Conservation (phyloP, 345 rosid genomes). For the Gossypioides kirkii region DNA sequence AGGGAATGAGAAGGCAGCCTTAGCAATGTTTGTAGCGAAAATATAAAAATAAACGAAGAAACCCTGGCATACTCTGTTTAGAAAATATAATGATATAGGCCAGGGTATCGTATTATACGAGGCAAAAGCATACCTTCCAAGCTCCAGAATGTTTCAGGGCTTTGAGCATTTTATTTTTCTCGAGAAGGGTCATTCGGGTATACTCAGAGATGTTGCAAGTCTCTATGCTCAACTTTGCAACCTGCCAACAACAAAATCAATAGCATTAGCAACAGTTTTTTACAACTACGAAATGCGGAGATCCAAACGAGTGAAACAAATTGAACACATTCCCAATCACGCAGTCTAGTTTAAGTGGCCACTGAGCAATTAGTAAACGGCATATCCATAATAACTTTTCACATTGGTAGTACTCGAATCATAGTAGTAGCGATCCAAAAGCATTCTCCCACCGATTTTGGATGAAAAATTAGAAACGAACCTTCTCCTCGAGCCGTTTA, state of each 20-base stretch:
- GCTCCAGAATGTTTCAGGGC: background rate
- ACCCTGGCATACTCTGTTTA: too few species aligned
- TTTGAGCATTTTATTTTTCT: background rate
- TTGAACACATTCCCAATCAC: background rate
- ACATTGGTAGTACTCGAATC: background rate
- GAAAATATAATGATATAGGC: too few species aligned
- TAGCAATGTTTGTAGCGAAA: background rate
- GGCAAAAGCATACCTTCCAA: background rate
- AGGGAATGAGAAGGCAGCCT: background rate
- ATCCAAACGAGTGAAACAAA: background rate
- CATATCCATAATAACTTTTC: too few species aligned
- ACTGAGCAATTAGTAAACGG: too few species aligned
- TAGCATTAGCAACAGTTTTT: background rate
- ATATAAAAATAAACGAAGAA: background rate
- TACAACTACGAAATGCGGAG: background rate
- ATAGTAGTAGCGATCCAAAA: background rate
- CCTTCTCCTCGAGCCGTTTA: slow-evolving; percentile 70
- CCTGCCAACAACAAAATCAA: background rate
- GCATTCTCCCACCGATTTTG: background rate
- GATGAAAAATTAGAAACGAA: slow-evolving; percentile 15
- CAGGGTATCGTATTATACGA: background rate
- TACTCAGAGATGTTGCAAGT: background rate
- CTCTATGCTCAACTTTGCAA: background rate
- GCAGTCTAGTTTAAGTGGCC: too few species aligned
- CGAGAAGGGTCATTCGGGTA: background rate